phyloP scores from a whole-genome alignment of 352 stramenopile species.

The Globisporangium nagaii region DNA sequence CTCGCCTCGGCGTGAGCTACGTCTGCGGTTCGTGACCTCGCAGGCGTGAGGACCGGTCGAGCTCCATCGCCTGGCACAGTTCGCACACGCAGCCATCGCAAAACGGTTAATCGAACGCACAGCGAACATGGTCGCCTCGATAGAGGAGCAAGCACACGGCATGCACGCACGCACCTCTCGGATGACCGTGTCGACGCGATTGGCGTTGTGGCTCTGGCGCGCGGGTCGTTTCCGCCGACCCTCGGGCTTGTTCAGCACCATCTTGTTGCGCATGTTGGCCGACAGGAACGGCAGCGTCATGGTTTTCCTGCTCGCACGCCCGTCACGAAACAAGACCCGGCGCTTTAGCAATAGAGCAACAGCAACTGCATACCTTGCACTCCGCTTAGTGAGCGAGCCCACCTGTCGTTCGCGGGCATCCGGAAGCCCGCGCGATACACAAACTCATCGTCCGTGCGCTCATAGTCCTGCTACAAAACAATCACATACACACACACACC shows the following conservation, averaged over 20 bases:
- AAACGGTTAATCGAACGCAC: background rate
- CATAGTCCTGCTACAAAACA: constrained; percentile 37
- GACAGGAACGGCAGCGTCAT: constrained; percentile 72
- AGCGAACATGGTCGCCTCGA: background rate
- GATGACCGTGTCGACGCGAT: constrained; percentile 62
- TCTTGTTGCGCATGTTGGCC: constrained; percentile 54
- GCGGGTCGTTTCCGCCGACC: constrained; percentile 48
- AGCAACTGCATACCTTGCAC: background rate
- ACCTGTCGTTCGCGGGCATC: constrained; percentile 78
- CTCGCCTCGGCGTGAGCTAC: too few relatives aligned
- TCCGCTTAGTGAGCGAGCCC: background rate
- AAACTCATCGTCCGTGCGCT: constrained; percentile 68
- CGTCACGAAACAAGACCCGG: background rate
- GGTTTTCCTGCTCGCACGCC: constrained; percentile 33
- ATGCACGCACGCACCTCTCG: constrained; percentile 31
- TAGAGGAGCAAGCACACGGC: background rate
- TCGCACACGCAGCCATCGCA: too few relatives aligned
- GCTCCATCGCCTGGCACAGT: constrained; percentile 73
- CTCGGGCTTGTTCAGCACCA: constrained; percentile 69
- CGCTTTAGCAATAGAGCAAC: background rate
- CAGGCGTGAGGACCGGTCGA: constrained; percentile 51
- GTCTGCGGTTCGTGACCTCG: constrained; percentile 22
- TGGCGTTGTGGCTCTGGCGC: constrained; percentile 31
- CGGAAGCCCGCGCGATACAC: constrained; percentile 80
- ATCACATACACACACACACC: background rate